Percentiles rank a stretch among this genome's conserved stretches.
phyloP scores from a whole-genome alignment of 2,329 filamentous ascomycete genomes.

The Claviceps maximensis region DNA sequence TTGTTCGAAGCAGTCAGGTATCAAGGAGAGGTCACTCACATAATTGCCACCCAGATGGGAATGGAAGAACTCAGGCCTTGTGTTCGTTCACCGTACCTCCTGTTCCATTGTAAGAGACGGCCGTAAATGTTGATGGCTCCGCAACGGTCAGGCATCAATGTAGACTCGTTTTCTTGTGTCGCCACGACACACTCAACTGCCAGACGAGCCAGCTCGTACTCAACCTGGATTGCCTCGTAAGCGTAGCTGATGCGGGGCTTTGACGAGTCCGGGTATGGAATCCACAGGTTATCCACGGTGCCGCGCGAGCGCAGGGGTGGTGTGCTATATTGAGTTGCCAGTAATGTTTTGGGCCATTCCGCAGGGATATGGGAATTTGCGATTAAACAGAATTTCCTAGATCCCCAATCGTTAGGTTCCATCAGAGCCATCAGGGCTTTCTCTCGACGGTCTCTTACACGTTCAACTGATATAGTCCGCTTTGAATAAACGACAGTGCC shows the following conservation, averaged over 20 bases:
- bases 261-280: constrained; percentile 5
- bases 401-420: not conserved
- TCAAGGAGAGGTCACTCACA: constrained; percentile 2
- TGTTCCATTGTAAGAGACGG: not conserved
- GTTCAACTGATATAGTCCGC: constrained; percentile 13
- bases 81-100: not conserved
- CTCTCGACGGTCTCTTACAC: too few species aligned
- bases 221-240: not conserved
- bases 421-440: too few species aligned
- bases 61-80: constrained; percentile 1
- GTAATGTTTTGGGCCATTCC: not conserved
- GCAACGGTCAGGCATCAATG: constrained; percentile 1
- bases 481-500: constrained; percentile 8
- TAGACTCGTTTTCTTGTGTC: not conserved
- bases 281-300: constrained; percentile 2
- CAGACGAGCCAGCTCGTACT: constrained; percentile 4
- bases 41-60: constrained; percentile 4
- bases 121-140: constrained; percentile 3
- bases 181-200: constrained; percentile 1
- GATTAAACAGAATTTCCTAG: constrained; percentile 1
- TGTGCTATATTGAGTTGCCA: not conserved
- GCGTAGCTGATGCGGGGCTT: constrained; percentile 1
- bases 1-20: not conserved
- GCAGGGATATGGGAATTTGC: not conserved
- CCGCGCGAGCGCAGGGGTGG: not conserved